Conservation (phyloP, 176 grass and related monocot genomes). For the Lolium perenne region DNA sequence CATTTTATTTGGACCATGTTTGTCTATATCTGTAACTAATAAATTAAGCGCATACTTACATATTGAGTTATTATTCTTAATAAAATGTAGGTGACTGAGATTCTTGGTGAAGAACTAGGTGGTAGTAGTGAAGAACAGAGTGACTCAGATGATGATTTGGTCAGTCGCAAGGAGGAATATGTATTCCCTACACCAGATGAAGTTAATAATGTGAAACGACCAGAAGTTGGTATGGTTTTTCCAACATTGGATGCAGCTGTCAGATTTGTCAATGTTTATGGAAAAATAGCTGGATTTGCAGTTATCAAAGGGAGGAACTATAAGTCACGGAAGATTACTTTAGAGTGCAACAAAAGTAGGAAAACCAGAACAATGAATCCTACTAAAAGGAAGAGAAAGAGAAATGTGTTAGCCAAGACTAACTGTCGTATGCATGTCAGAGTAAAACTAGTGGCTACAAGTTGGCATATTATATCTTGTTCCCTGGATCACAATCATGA, state of each 20-base stretch:
- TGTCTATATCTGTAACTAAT: too few species aligned
- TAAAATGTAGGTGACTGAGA: too few species aligned
- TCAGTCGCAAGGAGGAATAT: not conserved
- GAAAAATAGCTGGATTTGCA: not conserved
- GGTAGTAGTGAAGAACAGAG: too few species aligned
- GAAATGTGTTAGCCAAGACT: not conserved
- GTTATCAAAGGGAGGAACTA: constrained; percentile 36
- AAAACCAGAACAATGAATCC: not conserved
- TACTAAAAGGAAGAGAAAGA: not conserved
- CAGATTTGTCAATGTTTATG: constrained; percentile 27
- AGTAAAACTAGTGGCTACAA: not conserved
- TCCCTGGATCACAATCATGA: constrained; percentile 21
- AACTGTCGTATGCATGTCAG: not conserved
- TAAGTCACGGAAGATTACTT: constrained; percentile 31
- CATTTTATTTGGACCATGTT: too few species aligned
- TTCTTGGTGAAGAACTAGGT: too few species aligned
- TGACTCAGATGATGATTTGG: not conserved
- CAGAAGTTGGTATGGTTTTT: constrained; percentile 34
- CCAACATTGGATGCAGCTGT: constrained; percentile 10
- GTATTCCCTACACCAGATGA: constrained; percentile 29
- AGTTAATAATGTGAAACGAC: constrained; percentile 15
- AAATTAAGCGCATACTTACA: too few species aligned
- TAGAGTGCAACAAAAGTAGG: constrained; percentile 27
- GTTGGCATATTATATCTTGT: constrained; percentile 6
- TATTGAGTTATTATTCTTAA: too few species aligned